phyloP scores from a whole-genome alignment of 768 basidiomycete species.

The Russula sp. region DNA sequence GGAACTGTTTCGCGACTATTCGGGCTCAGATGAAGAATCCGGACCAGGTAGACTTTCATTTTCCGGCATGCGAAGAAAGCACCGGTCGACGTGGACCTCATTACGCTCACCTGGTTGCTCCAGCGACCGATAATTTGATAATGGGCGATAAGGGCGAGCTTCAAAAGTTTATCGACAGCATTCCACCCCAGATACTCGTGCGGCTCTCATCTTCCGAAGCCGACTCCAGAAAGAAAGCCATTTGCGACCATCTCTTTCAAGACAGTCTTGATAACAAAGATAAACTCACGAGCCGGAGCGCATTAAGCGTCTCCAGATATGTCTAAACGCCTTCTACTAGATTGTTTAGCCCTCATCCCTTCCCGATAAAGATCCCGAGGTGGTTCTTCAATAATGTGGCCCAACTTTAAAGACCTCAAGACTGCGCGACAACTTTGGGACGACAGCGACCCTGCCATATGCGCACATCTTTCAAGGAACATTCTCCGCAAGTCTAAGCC shows the following conservation, averaged over 20 bases:
- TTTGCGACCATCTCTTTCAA: not conserved
- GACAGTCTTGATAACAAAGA: not conserved
- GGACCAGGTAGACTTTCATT: not conserved
- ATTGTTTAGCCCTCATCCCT: not conserved
- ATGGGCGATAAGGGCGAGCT: not conserved
- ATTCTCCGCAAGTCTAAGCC: not conserved
- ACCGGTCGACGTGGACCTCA: not conserved
- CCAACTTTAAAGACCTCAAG: not conserved
- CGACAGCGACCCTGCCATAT: no score
- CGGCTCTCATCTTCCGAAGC: not conserved
- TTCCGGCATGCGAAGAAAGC: not conserved
- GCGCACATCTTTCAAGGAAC: slow-evolving; percentile 4
- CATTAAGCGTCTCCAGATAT: not conserved
- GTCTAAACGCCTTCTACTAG: not conserved
- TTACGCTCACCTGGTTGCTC: slow-evolving; percentile 4
- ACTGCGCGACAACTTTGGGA: not conserved
- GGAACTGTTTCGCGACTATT: not conserved
- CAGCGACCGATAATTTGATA: not conserved
- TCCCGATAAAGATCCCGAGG: no score
- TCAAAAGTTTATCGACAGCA: not conserved
- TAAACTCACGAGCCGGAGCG: not conserved
- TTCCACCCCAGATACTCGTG: not conserved
- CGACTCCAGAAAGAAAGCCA: not conserved
- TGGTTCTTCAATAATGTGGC: not conserved
- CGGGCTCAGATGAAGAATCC: not conserved